Base-by-base conservation (phyloP, 345 rosid species). In the Anacardium occidentale region DNA sequence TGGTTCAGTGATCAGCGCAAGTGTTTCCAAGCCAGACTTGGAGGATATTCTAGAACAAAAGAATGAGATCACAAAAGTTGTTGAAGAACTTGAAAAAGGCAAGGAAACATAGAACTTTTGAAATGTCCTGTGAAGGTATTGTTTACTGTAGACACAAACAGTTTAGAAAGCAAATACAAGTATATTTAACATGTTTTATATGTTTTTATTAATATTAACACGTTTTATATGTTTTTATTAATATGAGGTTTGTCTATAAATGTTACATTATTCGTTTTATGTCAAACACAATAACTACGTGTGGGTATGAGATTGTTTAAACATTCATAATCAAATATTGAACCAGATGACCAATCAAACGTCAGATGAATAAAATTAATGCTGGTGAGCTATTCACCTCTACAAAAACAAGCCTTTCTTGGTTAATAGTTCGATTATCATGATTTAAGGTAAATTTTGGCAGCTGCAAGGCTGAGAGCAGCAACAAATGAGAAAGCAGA, bases 71-170 rank as follows among this genome's bases (percentile, higher is more conserved):
- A 70, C 71, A 50, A 76, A 47, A 64, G 79, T 71, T 29, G 79
- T 70, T 11, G 79, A 76, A 70, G 70, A 70, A 10, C 70, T 75
- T 76, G 7, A 70, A 70, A 55, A 76, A 70, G 79, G 79, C 64
- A 37, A 34, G 37, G 6, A 34, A 34, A 3, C 37, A 34, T 34
- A 34, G 6, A 34, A 34, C 6, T 34, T 34, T 7, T 34, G 3
- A 4, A 34, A 7, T 0, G 3, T 7, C 37, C 3, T 34, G 37
- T 10, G 0, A 50, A 15, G 13, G 10, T 52, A 22, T 51, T 0
- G 5, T n/a, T 32, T 13, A 9, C 0, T 25, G 5, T 2, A n/a
- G n/a, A n/a, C n/a, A n/a, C n/a, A n/a, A n/a, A n/a, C n/a, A n/a
- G n/a, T n/a, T n/a, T n/a, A n/a, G n/a, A n/a, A n/a, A n/a, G n/a